Conservation (phyloP, 2,329 filamentous ascomycete genomes). For the Curvularia sp. region DNA sequence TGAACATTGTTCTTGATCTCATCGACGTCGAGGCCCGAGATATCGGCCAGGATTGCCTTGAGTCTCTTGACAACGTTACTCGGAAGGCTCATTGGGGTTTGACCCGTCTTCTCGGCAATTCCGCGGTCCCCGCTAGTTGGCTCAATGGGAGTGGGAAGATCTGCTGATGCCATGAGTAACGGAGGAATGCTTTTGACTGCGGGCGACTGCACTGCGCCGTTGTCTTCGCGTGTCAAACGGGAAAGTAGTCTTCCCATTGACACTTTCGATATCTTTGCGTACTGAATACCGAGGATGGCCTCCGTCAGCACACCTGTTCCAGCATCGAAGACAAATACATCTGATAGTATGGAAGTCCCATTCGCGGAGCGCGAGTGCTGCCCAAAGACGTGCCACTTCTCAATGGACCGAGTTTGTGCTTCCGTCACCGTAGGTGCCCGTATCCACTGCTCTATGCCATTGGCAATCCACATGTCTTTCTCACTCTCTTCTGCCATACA, state of each 20-base stretch:
- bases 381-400: slow-evolving; percentile 40
- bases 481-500: slow-evolving; percentile 30
- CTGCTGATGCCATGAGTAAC: background rate
- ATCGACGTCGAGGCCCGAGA: slow-evolving; percentile 25
- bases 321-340: slow-evolving; percentile 48
- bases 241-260: slow-evolving; percentile 21
- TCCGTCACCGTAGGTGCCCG: slow-evolving; percentile 23
- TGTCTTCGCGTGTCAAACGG: background rate
- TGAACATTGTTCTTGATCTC: slow-evolving; percentile 29
- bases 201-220: background rate
- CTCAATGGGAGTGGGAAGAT: background rate
- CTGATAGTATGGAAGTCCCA: slow-evolving; percentile 31
- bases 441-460: slow-evolving; percentile 33
- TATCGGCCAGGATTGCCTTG: slow-evolving; percentile 12
- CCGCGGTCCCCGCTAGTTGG: too few relatives aligned
- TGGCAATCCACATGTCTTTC: slow-evolving; percentile 44
- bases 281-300: slow-evolving; percentile 45
- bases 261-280: slow-evolving; percentile 31
- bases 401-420: slow-evolving; percentile 6
- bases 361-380: slow-evolving; percentile 32
- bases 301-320: slow-evolving; percentile 33
- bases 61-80: background rate
- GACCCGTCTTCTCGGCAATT: too few relatives aligned
- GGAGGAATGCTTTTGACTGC: background rate
- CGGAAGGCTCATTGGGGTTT: background rate